Conservation (phyloP, 768 basidiomycete species). For the Lentinula edodes region DNA sequence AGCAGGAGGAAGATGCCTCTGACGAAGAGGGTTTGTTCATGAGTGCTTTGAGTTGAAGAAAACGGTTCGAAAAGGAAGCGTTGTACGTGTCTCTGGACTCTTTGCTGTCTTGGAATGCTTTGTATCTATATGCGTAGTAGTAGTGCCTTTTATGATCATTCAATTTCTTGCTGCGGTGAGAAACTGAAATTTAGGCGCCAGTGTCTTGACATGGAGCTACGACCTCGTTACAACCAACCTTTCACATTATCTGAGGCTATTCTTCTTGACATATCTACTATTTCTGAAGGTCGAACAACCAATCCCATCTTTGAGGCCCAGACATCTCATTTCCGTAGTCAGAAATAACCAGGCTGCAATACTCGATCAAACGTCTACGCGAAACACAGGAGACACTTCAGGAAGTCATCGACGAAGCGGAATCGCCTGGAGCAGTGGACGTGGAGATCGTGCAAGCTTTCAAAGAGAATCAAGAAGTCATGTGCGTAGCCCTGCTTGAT, state of each 20-base stretch:
- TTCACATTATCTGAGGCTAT: constrained; percentile 66
- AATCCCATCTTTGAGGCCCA: not conserved
- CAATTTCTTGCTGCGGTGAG: too few relatives aligned
- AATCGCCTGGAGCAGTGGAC: constrained; percentile 35
- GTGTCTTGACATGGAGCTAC: constrained; percentile 50
- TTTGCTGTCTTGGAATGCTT: too few relatives aligned
- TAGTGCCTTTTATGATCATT: too few relatives aligned
- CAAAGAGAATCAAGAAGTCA: constrained; percentile 67
- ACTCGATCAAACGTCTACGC: constrained; percentile 59
- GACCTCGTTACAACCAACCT: constrained; percentile 65
- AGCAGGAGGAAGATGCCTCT: constrained; percentile 32
- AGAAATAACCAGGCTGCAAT: constrained; percentile 75
- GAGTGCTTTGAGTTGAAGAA: not conserved
- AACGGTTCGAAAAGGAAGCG: not conserved
- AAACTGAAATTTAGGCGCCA: too few relatives aligned
- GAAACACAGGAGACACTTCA: constrained; percentile 56
- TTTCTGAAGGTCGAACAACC: constrained; percentile 56
- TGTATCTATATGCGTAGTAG: too few relatives aligned
- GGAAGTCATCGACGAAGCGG: constrained; percentile 34
- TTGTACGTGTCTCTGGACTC: too few relatives aligned
- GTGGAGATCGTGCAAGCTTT: constrained; percentile 54
- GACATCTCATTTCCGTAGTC: constrained; percentile 5
- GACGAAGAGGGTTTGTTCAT: not conserved
- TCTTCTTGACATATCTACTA: constrained; percentile 56
- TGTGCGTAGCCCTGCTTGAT: constrained; percentile 37